Evolutionary conservation across 345 rosid genomes (phyloP).

Genomic region (Heritiera fomes): DNA sequence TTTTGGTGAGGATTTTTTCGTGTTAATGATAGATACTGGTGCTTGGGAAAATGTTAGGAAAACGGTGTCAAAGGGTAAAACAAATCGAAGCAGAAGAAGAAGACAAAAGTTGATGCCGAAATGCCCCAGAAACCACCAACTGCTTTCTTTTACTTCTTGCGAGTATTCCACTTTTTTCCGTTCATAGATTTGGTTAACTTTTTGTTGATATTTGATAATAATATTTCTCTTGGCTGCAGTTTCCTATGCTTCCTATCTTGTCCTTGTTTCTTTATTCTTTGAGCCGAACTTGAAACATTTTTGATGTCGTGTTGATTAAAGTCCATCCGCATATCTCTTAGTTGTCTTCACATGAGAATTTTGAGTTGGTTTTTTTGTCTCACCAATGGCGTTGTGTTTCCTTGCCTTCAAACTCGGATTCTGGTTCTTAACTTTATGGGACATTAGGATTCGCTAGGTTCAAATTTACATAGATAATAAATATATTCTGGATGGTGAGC

Average conservation of each 20-base stretch:
- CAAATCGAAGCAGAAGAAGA: slow-evolving; percentile 41
- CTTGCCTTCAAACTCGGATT: background rate
- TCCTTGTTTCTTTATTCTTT: background rate
- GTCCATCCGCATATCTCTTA: background rate
- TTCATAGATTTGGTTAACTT: background rate
- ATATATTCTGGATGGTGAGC: background rate
- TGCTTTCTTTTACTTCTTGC: slow-evolving; percentile 82
- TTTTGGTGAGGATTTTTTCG: too few species aligned
- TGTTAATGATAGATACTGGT: too few species aligned
- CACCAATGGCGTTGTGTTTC: background rate
- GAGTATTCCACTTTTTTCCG: slow-evolving; percentile 23
- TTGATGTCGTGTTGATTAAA: background rate
- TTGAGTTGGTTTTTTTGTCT: background rate
- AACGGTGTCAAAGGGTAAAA: too few species aligned
- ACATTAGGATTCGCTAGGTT: background rate
- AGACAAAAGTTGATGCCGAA: slow-evolving; percentile 48
- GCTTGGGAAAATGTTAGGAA: too few species aligned
- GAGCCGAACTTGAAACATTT: too few species aligned
- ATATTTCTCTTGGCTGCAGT: background rate
- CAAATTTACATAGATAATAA: background rate
- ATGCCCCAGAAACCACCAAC: slow-evolving; percentile 93
- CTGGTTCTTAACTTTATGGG: background rate
- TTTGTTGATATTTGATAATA: background rate
- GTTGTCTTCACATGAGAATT: background rate
- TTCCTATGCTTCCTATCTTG: background rate